These are phyloP conservation scores for Heliocybe sulcata DNA, from an alignment of 1,284 basidiomycete genomes.

Conservation along the genomic window DNA sequence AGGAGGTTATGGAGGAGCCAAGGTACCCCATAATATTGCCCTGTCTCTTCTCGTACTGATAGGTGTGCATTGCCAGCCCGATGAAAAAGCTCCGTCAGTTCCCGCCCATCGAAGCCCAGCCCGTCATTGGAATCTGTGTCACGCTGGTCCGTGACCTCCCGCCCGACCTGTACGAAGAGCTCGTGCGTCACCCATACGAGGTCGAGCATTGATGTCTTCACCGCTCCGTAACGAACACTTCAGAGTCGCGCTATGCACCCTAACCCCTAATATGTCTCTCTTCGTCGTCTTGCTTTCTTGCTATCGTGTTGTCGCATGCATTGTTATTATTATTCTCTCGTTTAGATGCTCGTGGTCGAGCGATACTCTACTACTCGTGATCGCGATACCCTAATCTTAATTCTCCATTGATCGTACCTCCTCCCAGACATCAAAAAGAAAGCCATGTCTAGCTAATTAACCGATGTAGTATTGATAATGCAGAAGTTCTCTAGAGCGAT, in stretches of 20 bases:
- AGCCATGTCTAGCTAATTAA: neutral
- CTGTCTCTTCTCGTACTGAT: neutral
- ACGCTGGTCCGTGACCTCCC: slow-evolving; percentile 90
- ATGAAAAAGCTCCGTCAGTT: slow-evolving; percentile 95
- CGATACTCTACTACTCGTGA: neutral
- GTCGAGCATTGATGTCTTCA: slow-evolving; percentile 16
- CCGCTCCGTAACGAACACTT: neutral
- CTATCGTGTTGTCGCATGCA: neutral
- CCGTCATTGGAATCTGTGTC: slow-evolving; percentile 88
- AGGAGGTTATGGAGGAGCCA: slow-evolving; percentile 78
- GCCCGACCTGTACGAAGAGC: slow-evolving; percentile 82
- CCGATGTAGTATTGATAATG: neutral
- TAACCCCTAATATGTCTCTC: neutral
- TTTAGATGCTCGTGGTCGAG: neutral
- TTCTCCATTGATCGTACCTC: neutral
- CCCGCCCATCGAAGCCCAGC: slow-evolving; percentile 82
- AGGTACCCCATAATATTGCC: slow-evolving; percentile 53
- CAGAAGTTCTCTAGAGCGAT: neutral
- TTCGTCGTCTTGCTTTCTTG: neutral
- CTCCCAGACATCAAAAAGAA: neutral
- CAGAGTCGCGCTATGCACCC: no score
- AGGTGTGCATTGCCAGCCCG: slow-evolving; percentile 51
- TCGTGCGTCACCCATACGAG: slow-evolving; percentile 86
- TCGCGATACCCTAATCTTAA: neutral
- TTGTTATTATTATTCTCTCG: neutral